Conservation (phyloP, 345 rosid species). For the Theobroma cacao region DNA sequence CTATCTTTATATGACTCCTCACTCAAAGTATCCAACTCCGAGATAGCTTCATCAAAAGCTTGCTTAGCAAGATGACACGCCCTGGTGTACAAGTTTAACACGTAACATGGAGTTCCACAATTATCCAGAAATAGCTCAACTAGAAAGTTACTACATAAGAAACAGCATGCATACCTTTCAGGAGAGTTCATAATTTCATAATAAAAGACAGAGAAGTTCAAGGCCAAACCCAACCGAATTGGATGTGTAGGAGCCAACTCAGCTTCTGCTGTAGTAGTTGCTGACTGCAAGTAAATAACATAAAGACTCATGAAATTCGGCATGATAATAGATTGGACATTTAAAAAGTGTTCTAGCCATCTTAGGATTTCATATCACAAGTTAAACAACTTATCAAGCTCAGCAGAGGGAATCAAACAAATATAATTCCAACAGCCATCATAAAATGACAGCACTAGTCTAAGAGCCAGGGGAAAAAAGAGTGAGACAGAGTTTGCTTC, state of each 20-base stretch:
- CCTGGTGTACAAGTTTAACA: slow-evolving; percentile 28
- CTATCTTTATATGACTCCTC: slow-evolving; percentile 81
- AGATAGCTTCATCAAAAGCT: slow-evolving; percentile 72
- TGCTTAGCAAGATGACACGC: slow-evolving; percentile 76
- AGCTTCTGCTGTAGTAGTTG: slow-evolving; percentile 56
- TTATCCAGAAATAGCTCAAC: background rate
- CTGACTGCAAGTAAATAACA: slow-evolving; percentile 38
- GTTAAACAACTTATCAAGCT: background rate
- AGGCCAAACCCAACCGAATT: slow-evolving; percentile 70
- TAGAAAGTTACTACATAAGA: background rate
- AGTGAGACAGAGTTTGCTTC: background rate
- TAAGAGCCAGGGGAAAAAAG: background rate
- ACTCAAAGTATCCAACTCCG: slow-evolving; percentile 61
- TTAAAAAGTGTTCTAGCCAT: background rate
- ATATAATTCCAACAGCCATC: background rate
- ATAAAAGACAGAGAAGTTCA: slow-evolving; percentile 75
- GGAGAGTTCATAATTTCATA: slow-evolving; percentile 74
- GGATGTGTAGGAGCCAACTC: slow-evolving; percentile 69
- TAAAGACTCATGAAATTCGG: background rate
- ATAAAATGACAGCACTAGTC: background rate
- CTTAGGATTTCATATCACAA: background rate
- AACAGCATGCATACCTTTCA: slow-evolving; percentile 48
- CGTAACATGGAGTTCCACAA: background rate
- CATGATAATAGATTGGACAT: background rate
- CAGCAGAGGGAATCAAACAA: background rate